Evolutionary conservation across 2,329 filamentous ascomycete genomes (phyloP), one percentile per base, ranked within the genome.

Genomic region (Claviceps sp.): DNA sequence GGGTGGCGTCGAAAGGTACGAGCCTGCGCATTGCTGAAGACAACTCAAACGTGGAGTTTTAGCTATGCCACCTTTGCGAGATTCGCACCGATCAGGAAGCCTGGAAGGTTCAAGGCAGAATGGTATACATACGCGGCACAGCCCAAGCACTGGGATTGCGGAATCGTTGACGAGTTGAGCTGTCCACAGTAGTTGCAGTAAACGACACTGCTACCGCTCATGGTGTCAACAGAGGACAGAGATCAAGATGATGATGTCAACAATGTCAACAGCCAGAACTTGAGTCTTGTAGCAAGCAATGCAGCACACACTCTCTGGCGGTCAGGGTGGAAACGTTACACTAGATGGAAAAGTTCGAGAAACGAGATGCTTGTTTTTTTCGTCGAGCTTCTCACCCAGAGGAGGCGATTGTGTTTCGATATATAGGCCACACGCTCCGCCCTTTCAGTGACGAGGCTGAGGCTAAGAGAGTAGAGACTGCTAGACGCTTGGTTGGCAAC

Each of bases 101-200:
- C 7, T 9, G 6, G 14, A n/a, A n/a, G 20, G 2, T 44, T 34
- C 30, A 9, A 11, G 3, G 5, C 4, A n/a, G 6, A 16, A n/a
- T 13, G 20, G 7, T 44, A 13, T 20, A 54, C 58, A 46, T 51
- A 58, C 55, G 51, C 51, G 2, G 45, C 50, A 41, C 59, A 60
- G 44, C 56, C 57, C 41, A 59, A 50, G 50, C 59, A 60, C 43
- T 57, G 54, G 18, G 55, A 55, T 22, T 52, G 38, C 8, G 57
- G 57, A 37, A 56, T 51, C 40, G 51, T 55, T 5, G 51, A 43
- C 4, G 55, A 56, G 16, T 54, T 53, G 50, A 55, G 50, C 46
- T 56, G 52, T 50, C 52, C 54, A 44, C 59, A 60, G 18, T 50
- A 52, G 37, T 53, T 55, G 50, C 59, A 60, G 18, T 48, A 40